A percentile compares a stretch with the other conserved stretches of the same genome.
These are phyloP conservation scores for Scheffersomyces spartinae DNA, from an alignment of 805 yeast genomes.

Conservation along the genomic window DNA sequence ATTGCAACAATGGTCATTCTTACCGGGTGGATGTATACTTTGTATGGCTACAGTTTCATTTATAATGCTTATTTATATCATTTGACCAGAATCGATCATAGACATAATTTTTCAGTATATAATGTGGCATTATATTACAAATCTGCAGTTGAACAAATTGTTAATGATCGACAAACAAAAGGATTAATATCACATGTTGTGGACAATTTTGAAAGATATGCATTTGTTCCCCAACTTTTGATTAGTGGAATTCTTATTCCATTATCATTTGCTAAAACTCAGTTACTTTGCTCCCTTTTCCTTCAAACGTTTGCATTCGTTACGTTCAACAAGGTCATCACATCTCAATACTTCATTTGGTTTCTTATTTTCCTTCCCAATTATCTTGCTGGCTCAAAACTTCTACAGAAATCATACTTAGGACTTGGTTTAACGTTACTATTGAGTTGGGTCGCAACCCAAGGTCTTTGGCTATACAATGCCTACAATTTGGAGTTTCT, in stretches of 20 bases:
- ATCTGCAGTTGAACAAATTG: conserved; percentile 27
- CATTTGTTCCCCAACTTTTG: conserved; percentile 75
- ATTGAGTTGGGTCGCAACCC: conserved; percentile 55
- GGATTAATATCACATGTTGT: conserved; percentile 2
- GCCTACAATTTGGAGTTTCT: conserved; percentile 76
- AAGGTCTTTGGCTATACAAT: conserved; percentile 65
- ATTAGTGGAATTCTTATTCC: conserved; percentile 55
- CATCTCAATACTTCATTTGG: conserved; percentile 96
- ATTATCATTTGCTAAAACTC: conserved; percentile 17
- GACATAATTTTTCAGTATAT: conserved; percentile 90
- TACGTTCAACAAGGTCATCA: conserved; percentile 47
- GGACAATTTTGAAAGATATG: conserved; percentile 38
- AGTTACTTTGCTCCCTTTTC: conserved; percentile 23
- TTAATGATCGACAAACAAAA: neutral
- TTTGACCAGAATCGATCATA: conserved; percentile 72
- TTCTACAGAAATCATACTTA: conserved; percentile 10
- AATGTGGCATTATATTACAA: conserved; percentile 59
- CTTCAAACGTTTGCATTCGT: conserved; percentile 34
- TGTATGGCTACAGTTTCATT: conserved; percentile 68
- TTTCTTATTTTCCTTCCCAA: conserved; percentile 78
- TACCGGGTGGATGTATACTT: conserved; percentile 58
- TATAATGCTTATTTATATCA: conserved; percentile 78
- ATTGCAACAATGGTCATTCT: no score
- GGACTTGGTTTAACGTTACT: conserved; percentile 34
- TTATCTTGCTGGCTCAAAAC: conserved; percentile 37